Conservation (phyloP, 129 eudicot species). For the Erigeron canadensis region DNA sequence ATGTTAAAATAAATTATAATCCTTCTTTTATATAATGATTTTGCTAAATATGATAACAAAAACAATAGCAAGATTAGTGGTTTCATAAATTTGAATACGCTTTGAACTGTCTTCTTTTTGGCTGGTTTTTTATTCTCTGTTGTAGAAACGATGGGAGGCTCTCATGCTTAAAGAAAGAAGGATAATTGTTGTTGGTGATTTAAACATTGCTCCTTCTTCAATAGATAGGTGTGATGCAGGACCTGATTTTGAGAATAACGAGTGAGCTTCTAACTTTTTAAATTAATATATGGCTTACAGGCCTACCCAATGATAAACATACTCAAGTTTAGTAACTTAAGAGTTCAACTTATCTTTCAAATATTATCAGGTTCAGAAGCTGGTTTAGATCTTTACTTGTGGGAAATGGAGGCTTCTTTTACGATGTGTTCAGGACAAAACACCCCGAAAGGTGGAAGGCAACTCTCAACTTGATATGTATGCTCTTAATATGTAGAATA, state of each 20-base stretch:
- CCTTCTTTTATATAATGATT: too few species aligned
- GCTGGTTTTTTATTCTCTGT: slow-evolving; percentile 26
- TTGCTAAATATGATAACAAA: too few species aligned
- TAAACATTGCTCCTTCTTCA: slow-evolving; percentile 87
- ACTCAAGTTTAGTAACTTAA: not conserved
- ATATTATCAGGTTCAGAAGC: slow-evolving; percentile 67
- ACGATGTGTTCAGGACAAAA: slow-evolving; percentile 81
- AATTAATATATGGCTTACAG: not conserved
- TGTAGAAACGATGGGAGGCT: slow-evolving; percentile 95
- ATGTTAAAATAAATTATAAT: too few species aligned
- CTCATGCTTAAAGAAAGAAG: slow-evolving; percentile 68
- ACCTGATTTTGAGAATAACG: slow-evolving; percentile 91
- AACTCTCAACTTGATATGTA: not conserved
- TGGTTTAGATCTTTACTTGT: slow-evolving; percentile 92
- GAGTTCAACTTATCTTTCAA: not conserved
- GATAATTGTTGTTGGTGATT: slow-evolving; percentile 87
- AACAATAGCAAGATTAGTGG: not conserved
- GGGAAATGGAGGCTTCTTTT: slow-evolving; percentile 70
- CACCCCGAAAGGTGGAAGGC: slow-evolving; percentile 85
- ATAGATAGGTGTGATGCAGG: slow-evolving; percentile 97
- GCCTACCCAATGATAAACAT: not conserved
- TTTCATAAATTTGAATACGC: not conserved
- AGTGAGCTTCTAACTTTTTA: slow-evolving; percentile 55
- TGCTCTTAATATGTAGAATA: not conserved
- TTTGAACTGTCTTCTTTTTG: slow-evolving; percentile 9